phyloP scores from a whole-genome alignment of 805 yeast genomes.

The Zygotorulaspora danielsina region DNA sequence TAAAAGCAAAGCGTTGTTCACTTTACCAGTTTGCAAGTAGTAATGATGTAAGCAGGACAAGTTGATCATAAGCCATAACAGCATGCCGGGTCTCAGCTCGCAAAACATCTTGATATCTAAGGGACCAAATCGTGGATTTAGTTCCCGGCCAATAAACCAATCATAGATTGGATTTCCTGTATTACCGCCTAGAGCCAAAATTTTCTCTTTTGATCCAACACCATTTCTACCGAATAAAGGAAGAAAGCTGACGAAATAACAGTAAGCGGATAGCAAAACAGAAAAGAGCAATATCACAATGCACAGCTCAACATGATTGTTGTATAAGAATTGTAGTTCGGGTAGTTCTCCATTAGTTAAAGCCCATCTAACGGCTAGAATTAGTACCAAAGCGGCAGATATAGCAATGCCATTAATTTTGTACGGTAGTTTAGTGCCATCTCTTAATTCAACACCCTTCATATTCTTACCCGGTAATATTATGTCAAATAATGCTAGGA shows the following conservation, averaged over 20 bases:
- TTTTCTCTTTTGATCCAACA: conserved; percentile 53
- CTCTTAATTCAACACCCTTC: conserved; percentile 69
- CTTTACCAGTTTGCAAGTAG: conserved; percentile 52
- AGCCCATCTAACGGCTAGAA: conserved; percentile 50
- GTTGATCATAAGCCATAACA: conserved; percentile 78
- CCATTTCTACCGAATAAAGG: conserved; percentile 53
- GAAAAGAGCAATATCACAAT: conserved; percentile 62
- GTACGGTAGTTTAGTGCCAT: conserved; percentile 65
- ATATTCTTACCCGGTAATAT: conserved; percentile 60
- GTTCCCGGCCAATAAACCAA: conserved; percentile 96
- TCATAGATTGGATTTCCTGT: conserved; percentile 72
- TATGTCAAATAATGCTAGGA: conserved; percentile 58
- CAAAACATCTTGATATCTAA: conserved; percentile 89
- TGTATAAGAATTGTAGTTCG: conserved; percentile 72
- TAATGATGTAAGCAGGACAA: conserved; percentile 79
- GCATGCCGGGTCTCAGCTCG: conserved; percentile 91
- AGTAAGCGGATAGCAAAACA: conserved; percentile 54
- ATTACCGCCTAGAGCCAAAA: conserved; percentile 84
- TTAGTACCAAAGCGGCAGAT: conserved; percentile 38
- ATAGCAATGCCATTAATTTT: conserved; percentile 76
- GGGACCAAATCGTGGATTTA: conserved; percentile 82
- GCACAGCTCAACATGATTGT: conserved; percentile 61
- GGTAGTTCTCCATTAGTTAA: conserved; percentile 57
- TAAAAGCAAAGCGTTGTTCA: conserved; percentile 68
- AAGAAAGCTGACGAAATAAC: conserved; percentile 64